Base-by-base conservation (phyloP, 2,329 filamentous ascomycete genomes). In the Aureobasidium melanogenum region DNA sequence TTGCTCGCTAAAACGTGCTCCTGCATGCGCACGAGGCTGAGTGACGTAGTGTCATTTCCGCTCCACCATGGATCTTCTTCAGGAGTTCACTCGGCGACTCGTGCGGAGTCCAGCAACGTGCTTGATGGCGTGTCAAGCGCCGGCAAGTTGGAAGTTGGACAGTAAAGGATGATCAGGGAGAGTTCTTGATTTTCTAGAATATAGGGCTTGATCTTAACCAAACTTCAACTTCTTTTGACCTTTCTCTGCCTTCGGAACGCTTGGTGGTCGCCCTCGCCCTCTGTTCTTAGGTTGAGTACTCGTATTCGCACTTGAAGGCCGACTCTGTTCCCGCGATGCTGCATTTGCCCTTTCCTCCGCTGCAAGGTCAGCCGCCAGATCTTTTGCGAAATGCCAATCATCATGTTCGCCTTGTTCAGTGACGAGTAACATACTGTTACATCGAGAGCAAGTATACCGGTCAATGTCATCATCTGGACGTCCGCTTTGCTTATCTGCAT, bases 341-440 rank as follows among this genome's bases (percentile, higher is more conserved):
- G 66, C 9, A 66, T 63, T 55, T 61, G 62, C 19, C 10, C 65
- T 80, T 75, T 88, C 82, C 66, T 87, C 80, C 61, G 85, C 82
- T 66, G 92, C 87, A 32, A 99, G 80, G 68, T 93, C 88, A 62
- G 85, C 82, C 65, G 92, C 87, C 32, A 99, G 80, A 67, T 93
- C 88, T 75, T 89, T 90, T 48, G 94, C 94, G 75, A 96, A 88
- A 75, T 99, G 94, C 87, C 92, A 97, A 73, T 99, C 94, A 59
- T 87, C 80, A 72, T 99, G 94, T 74, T 89, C 92, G 66, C 86
- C 82, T 67, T 82, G 81, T 61, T 87, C 83, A 28, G 19, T 34
- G 34, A 58, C 46, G 14, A 38, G 46, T 38, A 64, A 48, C 39
- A 60, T 55, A 8, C 64, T 80, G 63, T 82, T 80, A 73, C 91